Base-by-base conservation (phyloP, 768 basidiomycete species). In the Boletus eberwhitei region DNA sequence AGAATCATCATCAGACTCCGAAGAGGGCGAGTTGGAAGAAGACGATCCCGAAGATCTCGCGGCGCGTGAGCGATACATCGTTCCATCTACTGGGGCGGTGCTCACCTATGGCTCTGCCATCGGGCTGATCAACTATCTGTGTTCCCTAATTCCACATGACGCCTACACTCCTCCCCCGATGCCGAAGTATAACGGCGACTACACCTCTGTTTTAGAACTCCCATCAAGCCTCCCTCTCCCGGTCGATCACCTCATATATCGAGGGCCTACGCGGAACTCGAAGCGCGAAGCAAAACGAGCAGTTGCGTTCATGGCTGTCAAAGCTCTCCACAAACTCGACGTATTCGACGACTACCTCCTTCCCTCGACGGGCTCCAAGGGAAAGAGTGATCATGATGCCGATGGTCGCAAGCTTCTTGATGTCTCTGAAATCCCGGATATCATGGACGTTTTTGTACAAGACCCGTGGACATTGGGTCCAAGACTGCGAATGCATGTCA, bases 261-360 rank as follows among this genome's bases (percentile, higher is more conserved):
- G 72, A 14, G 90, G 90, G 0, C 86, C 88, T 4, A 55, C 50
- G 6, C 82, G 79, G 53, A 73, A 76, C 41, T 81, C 88, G 13
- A 94, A 93, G 67, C 85, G 80, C 55, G 90, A 90, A 64, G 92
- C 93, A 1, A 90, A 84, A 61, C 85, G 93, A 8, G 87, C 88
- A 4, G 91, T 82, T 12, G 88, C 91, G 0, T 95, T 91, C 66
- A 71, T 82, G 57, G 92, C 88, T 3, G 88, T 91, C 21, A 84
- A 82, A 60, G 75, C 75, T 3, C 76, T 96, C 16, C 81, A 86
- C 55, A 74, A 76, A 29, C 72, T 90, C n/a, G 80, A 87, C 29
- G 86, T 90, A 5, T 87, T 94, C 60, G 87, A 95, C 62, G 85
- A 93, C 53, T 86, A 88, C 64, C 78, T 96, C 3, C 77, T 93